Conservation (phyloP, 2,329 filamentous ascomycete genomes). For the Colletotrichum sp. region DNA sequence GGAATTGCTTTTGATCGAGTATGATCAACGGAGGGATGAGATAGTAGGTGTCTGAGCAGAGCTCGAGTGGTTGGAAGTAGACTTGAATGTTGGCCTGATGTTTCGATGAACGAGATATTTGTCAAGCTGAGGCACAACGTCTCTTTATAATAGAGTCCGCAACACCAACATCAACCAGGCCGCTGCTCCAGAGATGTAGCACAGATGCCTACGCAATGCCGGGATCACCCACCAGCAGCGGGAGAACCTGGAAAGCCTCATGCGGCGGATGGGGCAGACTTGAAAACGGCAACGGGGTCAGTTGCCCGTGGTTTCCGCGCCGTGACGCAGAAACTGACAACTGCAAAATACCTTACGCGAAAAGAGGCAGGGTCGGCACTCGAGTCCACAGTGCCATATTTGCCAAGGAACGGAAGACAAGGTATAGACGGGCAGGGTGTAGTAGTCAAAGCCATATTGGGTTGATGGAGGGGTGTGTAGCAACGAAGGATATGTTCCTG, state of each 20-base stretch:
- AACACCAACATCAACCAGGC: background rate
- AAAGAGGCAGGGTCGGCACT: background rate
- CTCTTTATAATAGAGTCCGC: slow-evolving; percentile 2
- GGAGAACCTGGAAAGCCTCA: slow-evolving; percentile 10
- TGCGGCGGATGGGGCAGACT: slow-evolving; percentile 17
- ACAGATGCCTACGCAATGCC: background rate
- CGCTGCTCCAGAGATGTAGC: background rate
- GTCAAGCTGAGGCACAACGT: background rate
- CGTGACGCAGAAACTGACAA: slow-evolving; percentile 13
- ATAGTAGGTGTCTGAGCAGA: background rate
- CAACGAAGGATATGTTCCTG: background rate
- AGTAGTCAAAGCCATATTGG: background rate
- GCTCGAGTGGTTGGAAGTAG: background rate
- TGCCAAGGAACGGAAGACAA: background rate
- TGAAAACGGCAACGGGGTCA: background rate
- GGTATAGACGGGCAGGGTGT: background rate
- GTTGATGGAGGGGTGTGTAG: background rate
- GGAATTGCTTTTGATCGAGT: background rate
- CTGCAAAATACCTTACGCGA: background rate
- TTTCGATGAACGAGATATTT: background rate
- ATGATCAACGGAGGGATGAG: background rate
- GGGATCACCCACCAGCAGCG: background rate
- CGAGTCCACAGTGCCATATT: background rate
- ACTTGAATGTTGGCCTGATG: background rate
- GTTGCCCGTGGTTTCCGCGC: slow-evolving; percentile 4